phyloP scores from a whole-genome alignment of 2,329 filamentous ascomycete species.

The Pseudogymnoascus sp. region DNA sequence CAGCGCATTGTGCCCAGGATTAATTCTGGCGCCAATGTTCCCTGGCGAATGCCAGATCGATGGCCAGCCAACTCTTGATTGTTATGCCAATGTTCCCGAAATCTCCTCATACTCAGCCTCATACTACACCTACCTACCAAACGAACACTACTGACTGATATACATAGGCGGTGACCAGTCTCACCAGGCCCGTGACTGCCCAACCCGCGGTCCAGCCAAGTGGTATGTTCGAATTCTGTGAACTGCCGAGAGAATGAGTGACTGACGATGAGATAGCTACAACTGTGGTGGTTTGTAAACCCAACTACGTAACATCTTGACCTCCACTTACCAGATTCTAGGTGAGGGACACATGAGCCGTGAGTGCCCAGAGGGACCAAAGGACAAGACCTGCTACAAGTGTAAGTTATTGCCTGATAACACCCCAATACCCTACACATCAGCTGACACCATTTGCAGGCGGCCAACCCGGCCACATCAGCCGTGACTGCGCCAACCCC shows the following conservation, averaged over 20 bases:
- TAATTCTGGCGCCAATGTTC: background rate
- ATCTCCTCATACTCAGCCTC: background rate
- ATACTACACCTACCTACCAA: background rate
- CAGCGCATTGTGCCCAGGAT: background rate
- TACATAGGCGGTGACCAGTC: conserved; percentile 59
- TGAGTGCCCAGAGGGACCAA: conserved; percentile 82
- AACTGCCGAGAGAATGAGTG: conserved; percentile 6
- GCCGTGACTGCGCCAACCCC: conserved; percentile 54
- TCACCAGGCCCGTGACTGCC: conserved; percentile 81
- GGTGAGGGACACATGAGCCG: conserved; percentile 74
- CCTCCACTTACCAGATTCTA: conserved; percentile 28
- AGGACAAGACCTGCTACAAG: conserved; percentile 77
- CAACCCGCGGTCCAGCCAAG: conserved; percentile 73
- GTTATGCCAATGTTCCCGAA: background rate
- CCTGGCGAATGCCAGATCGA: background rate
- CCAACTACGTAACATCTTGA: conserved; percentile 18
- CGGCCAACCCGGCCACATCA: conserved; percentile 81
- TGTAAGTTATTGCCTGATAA: conserved; percentile 34
- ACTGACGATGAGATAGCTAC: conserved; percentile 47
- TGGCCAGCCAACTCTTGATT: background rate
- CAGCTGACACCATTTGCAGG: background rate
- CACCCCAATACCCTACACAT: background rate
- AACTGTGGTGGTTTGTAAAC: conserved; percentile 64
- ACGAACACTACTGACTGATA: background rate
- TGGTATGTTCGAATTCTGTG: conserved; percentile 48